Base-by-base conservation (phyloP, 108 stramenopile species). In the Mediolabrus comicus region DNA sequence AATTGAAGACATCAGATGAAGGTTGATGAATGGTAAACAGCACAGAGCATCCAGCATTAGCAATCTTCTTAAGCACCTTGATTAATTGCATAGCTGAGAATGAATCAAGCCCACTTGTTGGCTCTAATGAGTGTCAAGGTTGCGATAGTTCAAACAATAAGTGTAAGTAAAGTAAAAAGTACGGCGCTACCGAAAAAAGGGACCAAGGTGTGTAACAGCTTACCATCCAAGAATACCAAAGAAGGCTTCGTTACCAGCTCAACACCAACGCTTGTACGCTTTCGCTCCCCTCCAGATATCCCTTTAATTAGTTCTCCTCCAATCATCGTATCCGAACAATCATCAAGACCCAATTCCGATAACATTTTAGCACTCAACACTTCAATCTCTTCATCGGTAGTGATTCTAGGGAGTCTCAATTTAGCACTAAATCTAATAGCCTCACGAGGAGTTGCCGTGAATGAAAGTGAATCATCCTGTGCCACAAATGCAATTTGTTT, bases 11-110 rank as follows among this genome's bases (percentile, higher is more conserved):
- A 58, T 93, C 90, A 1, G 88, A 87, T 5, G 87, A 79, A 10
- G 96, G 96, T 71, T 97, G 96, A 66, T 97, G 96, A 57, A 97
- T 95, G 24, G 96, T 97, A 61, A 91, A 92, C 4, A 94, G 71
- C n/a, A 95, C 90, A 22, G 87, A 85, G 9, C 83, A 57, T 12
- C 91, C 88, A 6, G 90, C 86, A 59, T 74, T 69, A 11, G 96
- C 92, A 36, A 98, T 87, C 56, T 86, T 82, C 56, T 91, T 84
- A 57, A 97, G 74, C n/a, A 95, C 85, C 49, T 72, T 67, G 31
- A 89, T 79, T 11, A 96, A 63, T 69, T 89, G 83, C 57, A 88
- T 76, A 1, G 96, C 95, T 26, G 77, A 75, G 67, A 82, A 92
- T 17, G 80, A 67, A 75, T 93, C 92, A 0, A 97, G 75, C 22